These are phyloP conservation scores for Tillandsia fasciculata DNA, from an alignment of 176 grass and related monocot genomes.

Conservation along the genomic window DNA sequence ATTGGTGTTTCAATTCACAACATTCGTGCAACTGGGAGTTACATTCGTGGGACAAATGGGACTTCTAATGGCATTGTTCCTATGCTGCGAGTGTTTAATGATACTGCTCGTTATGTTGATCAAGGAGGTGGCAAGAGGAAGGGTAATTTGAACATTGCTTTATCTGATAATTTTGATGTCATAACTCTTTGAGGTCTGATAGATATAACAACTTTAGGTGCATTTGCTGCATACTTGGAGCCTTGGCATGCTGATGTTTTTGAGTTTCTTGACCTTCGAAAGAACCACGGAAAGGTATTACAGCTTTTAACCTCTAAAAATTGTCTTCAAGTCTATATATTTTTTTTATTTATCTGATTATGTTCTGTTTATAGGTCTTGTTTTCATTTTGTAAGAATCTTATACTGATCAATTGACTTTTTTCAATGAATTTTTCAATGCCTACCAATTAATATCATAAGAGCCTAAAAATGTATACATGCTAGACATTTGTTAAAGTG, in stretches of 20 bases:
- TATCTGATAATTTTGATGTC: background rate
- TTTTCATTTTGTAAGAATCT: background rate
- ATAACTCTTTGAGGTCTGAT: background rate
- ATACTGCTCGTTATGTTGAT: constrained; percentile 98
- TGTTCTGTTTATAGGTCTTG: background rate
- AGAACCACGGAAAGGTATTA: constrained; percentile 93
- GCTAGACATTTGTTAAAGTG: background rate
- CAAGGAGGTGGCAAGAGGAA: constrained; percentile 95
- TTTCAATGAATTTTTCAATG: background rate
- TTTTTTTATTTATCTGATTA: constrained; percentile 3
- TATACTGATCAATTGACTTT: background rate
- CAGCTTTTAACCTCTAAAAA: constrained; percentile 6
- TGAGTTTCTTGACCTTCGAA: constrained; percentile 90
- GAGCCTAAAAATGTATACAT: background rate
- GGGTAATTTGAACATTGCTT: constrained; percentile 26
- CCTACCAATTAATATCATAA: background rate
- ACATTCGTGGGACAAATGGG: constrained; percentile 88
- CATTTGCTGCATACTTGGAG: constrained; percentile 91
- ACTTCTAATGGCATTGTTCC: constrained; percentile 90
- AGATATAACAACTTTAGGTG: constrained; percentile 38
- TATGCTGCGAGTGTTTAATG: constrained; percentile 93
- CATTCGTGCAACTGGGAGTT: constrained; percentile 75
- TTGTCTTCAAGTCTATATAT: background rate
- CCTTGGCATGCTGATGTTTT: constrained; percentile 98
- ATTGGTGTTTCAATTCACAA: constrained; percentile 91